Base-by-base conservation (phyloP, 805 yeast species). In the Candida insectorum region DNA sequence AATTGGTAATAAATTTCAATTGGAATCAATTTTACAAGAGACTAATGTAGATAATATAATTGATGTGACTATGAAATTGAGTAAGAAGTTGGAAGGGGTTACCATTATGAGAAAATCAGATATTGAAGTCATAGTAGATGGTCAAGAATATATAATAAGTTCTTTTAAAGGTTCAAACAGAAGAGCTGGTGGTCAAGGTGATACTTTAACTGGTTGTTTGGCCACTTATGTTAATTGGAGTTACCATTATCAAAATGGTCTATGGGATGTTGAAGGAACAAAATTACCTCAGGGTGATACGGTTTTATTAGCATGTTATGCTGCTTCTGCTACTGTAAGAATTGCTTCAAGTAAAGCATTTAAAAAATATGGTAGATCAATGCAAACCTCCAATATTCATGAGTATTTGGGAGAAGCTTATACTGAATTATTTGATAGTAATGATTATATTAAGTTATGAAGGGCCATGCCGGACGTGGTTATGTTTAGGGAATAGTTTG, bases 101-200 rank as follows among this genome's bases (percentile, higher is more conserved):
- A 70, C 79, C 0, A 60, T 86, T n/a, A 49, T 93, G 12, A 75
- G 82, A 22, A 93, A 93, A 56, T 97, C 97, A 2, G 34, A 47
- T 0, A 43, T 46, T 2, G 98, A 93, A 50, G 43, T 73, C 23
- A 81, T 88, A 8, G 81, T 77, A 4, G 62, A 69, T 31, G 75
- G 74, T 2, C 64, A 59, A 4, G 50, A 56, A 4, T 48, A 61
- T 4, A 41, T 85, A 5, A 47, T 60, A 3, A 73, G 70, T 40
- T 68, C 67, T 22, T 50, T 64, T 20, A 48, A 54, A 11, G 97
- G 97, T 1, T 81, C 93, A 5, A 58, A 62, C 31, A 82, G 85
- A 50, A 69, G 98, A 34, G 94, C 85, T 6, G 96, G 97, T 9
- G 98, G 98, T 0, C 97, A 93, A 60, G 98, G 98, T 16, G 98